Evolutionary conservation across 2,329 filamentous ascomycete species (phyloP).

Genomic region (Sclerotinia sclerotiorum): DNA sequence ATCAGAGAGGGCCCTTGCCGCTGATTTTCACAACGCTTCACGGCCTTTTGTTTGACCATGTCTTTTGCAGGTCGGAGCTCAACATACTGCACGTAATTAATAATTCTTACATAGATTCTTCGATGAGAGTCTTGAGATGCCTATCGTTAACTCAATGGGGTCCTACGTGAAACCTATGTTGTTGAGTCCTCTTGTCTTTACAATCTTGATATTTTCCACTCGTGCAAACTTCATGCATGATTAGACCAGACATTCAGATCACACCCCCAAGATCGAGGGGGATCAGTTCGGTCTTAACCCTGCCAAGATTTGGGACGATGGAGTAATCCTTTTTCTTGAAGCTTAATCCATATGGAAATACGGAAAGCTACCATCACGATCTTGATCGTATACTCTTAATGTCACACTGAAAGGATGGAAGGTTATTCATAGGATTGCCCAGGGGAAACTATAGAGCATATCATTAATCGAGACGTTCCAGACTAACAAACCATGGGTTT

Average conservation of each 20-base stretch:
- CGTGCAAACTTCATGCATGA: neutral
- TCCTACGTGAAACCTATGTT: neutral
- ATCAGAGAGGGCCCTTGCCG: slow-evolving; percentile 4
- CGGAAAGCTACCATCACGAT: too few species aligned
- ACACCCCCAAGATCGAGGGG: neutral
- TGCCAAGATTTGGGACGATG: neutral
- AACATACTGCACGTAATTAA: neutral
- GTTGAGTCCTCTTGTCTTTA: neutral
- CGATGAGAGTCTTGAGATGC: neutral
- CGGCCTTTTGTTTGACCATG: neutral
- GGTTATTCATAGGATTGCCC: neutral
- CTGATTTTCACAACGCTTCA: neutral
- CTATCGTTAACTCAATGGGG: neutral
- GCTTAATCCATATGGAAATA: neutral
- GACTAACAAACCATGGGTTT: neutral
- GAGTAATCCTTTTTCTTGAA: neutral
- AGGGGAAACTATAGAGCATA: neutral
- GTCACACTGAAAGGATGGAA: neutral
- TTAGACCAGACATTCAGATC: neutral
- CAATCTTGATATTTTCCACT: neutral
- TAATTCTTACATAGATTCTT: neutral
- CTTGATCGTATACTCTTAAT: neutral
- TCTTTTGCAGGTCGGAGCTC: neutral
- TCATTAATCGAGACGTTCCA: neutral
- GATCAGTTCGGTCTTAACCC: neutral